Evolutionary conservation across 1,139 yeast genomes (phyloP).

Genomic region (Protomyces macrosporus): DNA sequence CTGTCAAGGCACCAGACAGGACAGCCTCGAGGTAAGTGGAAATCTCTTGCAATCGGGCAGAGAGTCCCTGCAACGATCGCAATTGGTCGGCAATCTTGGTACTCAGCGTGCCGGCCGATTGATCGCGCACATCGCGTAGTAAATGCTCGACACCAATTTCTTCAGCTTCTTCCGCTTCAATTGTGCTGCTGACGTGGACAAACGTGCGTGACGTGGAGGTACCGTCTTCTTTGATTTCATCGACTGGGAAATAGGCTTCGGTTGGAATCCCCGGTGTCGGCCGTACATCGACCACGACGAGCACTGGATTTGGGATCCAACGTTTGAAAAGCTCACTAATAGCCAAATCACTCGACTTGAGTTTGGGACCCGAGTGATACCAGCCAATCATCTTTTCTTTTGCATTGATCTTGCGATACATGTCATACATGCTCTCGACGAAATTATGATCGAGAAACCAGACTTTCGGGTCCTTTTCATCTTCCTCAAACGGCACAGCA

Average conservation of each 20-base stretch:
- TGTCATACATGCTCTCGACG: conserved; percentile 93
- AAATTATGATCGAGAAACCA: conserved; percentile 98
- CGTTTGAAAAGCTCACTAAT: conserved; percentile 85
- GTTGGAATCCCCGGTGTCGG: conserved; percentile 87
- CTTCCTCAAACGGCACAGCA: conserved; percentile 92
- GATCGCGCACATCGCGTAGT: conserved; percentile 89
- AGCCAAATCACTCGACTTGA: conserved; percentile 78
- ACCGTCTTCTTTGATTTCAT: conserved; percentile 93
- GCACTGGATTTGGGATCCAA: conserved; percentile 74
- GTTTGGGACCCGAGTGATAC: conserved; percentile 97
- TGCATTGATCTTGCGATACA: conserved; percentile 96
- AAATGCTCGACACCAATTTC: conserved; percentile 98
- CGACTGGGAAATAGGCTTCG: conserved; percentile 89
- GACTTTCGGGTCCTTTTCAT: conserved; percentile 82
- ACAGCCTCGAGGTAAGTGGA: conserved; percentile 75
- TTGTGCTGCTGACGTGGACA: conserved; percentile 83
- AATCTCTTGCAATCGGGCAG: conserved; percentile 72
- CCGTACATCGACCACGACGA: conserved; percentile 86
- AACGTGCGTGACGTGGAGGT: conserved; percentile 88
- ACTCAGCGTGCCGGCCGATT: conserved; percentile 89
- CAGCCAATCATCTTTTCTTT: conserved; percentile 94
- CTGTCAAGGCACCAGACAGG: conserved; percentile 64
- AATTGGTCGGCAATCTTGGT: conserved; percentile 82
- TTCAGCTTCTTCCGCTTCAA: conserved; percentile 98
- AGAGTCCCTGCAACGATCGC: conserved; percentile 80